These are phyloP conservation scores for Elsinoe perseae DNA, from an alignment of 2,329 filamentous ascomycete species.

Conservation along the genomic window DNA sequence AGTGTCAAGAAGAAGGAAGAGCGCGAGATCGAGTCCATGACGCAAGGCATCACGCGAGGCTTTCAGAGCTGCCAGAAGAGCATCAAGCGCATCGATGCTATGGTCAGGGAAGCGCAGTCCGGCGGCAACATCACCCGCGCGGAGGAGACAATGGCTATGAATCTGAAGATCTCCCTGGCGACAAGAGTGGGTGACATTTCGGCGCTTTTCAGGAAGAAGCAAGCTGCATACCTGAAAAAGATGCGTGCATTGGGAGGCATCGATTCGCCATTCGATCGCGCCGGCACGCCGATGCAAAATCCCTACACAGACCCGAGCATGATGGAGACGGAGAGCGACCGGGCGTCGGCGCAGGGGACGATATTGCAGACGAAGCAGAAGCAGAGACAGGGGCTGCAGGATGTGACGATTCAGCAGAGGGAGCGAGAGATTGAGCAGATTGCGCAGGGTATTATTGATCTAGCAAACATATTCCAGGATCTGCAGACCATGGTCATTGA, in stretches of 20 bases:
- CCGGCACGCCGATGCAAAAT: slow-evolving; percentile 48
- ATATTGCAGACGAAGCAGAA: slow-evolving; percentile 68
- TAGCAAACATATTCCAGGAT: slow-evolving; percentile 94
- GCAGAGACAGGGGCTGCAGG: slow-evolving; percentile 57
- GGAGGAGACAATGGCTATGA: slow-evolving; percentile 92
- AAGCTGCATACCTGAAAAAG: slow-evolving; percentile 83
- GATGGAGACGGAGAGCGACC: slow-evolving; percentile 88
- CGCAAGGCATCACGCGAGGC: slow-evolving; percentile 76
- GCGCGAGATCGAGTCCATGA: slow-evolving; percentile 79
- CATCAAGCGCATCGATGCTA: slow-evolving; percentile 78
- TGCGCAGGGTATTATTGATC: slow-evolving; percentile 92
- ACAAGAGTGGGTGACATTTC: slow-evolving; percentile 85
- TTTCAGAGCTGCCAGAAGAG: slow-evolving; percentile 87
- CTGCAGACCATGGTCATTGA: slow-evolving; percentile 77
- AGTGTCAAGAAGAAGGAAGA: slow-evolving; percentile 82
- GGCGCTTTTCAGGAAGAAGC: slow-evolving; percentile 90
- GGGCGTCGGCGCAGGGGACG: slow-evolving; percentile 82
- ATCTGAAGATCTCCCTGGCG: slow-evolving; percentile 88
- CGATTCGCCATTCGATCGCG: slow-evolving; percentile 31
- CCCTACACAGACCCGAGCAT: slow-evolving; percentile 78
- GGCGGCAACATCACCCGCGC: slow-evolving; percentile 66
- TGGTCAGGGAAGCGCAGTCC: slow-evolving; percentile 73
- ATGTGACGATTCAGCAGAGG: slow-evolving; percentile 78
- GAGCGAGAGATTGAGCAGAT: slow-evolving; percentile 98
- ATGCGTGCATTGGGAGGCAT: slow-evolving; percentile 38